These are phyloP conservation scores for Oenanthe sinensis DNA, from an alignment of 129 eudicot species.

Conservation along the genomic window DNA sequence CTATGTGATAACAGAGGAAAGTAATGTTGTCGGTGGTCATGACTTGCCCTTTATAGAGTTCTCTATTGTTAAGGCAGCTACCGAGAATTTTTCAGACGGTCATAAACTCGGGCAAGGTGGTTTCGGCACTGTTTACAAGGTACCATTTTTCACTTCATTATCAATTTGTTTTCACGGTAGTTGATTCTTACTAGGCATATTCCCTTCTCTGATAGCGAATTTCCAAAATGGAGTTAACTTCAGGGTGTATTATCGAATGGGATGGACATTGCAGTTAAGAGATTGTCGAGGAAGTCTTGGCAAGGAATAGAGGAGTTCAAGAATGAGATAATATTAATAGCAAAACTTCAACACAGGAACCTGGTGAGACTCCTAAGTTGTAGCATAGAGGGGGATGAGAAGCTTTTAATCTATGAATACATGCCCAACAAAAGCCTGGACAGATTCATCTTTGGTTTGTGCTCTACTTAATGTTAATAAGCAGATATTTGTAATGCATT, in stretches of 20 bases:
- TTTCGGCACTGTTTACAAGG: constrained; percentile 27
- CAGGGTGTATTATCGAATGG: constrained; percentile 10
- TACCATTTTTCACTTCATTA: not conserved
- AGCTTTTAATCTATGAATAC: constrained; percentile 8
- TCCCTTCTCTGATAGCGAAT: not conserved
- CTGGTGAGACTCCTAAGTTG: constrained; percentile 2
- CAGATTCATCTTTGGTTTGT: constrained; percentile 6
- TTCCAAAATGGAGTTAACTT: not conserved
- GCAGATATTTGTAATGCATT: not conserved
- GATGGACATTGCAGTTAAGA: constrained; percentile 15
- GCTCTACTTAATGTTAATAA: not conserved
- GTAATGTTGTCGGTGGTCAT: not conserved
- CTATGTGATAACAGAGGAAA: not conserved
- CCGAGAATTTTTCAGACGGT: constrained; percentile 13
- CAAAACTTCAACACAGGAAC: constrained; percentile 7
- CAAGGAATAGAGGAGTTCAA: constrained; percentile 12
- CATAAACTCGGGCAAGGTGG: constrained; percentile 28
- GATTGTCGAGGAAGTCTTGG: constrained; percentile 10
- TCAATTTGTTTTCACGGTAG: not conserved
- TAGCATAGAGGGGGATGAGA: constrained; percentile 4
- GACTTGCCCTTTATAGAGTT: constrained; percentile 14
- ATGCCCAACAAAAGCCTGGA: constrained; percentile 17
- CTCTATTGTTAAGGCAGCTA: constrained; percentile 13
- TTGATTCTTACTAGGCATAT: no score
- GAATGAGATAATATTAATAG: constrained; percentile 2